Evolutionary conservation across 331 rosid genomes (phyloP), one percentile per base, ranked within the genome.

Genomic region (Telfairia occidentalis): DNA sequence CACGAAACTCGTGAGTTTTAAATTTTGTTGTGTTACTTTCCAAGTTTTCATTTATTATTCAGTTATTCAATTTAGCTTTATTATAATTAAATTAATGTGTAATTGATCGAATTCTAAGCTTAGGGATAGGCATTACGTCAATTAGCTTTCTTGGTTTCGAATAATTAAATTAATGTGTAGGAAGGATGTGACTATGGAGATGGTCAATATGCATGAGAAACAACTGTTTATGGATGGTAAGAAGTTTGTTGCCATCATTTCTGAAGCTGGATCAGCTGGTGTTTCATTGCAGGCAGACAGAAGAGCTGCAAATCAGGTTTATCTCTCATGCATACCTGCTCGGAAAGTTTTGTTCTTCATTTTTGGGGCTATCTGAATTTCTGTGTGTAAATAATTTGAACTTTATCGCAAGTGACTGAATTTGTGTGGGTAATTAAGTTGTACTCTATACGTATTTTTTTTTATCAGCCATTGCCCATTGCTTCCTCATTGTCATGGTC

Each of bases 221-320:
- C 87, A 85, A 78, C 96, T 92, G 75, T 92, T 92, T 84, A 85
- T 92, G 97, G 96, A 90, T 75, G 96, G 88, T 73, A 88, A 88
- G 77, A 92, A 92, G 82, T 83, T 83, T 71, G 86, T 92, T 59
- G 97, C 97, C 34, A 86, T 92, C 77, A 92, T 92, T 57, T 92
- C 97, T 58, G 97, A 92, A 86, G 97, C 97, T 76, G 97, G 97
- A 76, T 92, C 97, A 19, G 92, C 97, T 74, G 97, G 97, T 40
- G 96, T 92, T 77, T 92, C 97, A 23, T 79, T 92, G 89, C 97
- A 92, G 84, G 96, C 97, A 57, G 97, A 92, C 81, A 88, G 94
- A 84, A 90, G 97, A 83, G 97, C 83, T 9, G 52, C 5, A 78
- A 92, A 92, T 87, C 96, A 92, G 92, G 97, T 85, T 75, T 74